Conservation (phyloP, 2,329 filamentous ascomycete genomes). For the Colletotrichum sp. region DNA sequence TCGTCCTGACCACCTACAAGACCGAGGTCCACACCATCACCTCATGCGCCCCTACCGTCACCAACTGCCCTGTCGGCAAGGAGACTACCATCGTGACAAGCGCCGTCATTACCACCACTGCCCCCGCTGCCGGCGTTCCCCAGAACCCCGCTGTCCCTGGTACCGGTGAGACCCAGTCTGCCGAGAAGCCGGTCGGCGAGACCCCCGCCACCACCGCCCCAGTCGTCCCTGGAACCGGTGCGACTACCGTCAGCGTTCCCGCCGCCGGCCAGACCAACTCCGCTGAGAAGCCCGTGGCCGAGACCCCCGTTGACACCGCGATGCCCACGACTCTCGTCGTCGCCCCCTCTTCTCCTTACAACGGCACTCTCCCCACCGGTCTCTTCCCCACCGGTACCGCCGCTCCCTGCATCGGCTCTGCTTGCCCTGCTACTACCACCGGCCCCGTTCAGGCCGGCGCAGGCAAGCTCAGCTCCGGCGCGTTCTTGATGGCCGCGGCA, state of each 20-base stretch:
- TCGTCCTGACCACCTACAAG: slow-evolving; percentile 21
- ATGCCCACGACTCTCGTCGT: slow-evolving; percentile 8
- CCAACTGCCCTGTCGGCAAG: slow-evolving; percentile 26
- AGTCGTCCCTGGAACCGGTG: not conserved
- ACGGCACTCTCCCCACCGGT: slow-evolving; percentile 2
- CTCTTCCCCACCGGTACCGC: slow-evolving; percentile 1
- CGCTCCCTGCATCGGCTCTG: slow-evolving; percentile 4
- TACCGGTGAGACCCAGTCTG: too few species aligned
- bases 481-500: not conserved
- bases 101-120: slow-evolving; percentile 35
- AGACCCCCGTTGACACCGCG: not conserved
- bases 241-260: not conserved
- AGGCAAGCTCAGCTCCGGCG: not conserved
- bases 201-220: not conserved
- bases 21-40: slow-evolving; percentile 34
- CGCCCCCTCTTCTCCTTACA: slow-evolving; percentile 4
- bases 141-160: slow-evolving; percentile 5
- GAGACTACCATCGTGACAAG: slow-evolving; percentile 33
- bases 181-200: too few species aligned
- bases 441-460: slow-evolving; percentile 11
- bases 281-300: not conserved
- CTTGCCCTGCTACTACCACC: slow-evolving; percentile 14
- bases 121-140: not conserved
- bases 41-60: slow-evolving; percentile 27
- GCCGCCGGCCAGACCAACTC: not conserved